phyloP scores from a whole-genome alignment of 2,329 filamentous ascomycete genomes.

The Fusarium sp. region DNA sequence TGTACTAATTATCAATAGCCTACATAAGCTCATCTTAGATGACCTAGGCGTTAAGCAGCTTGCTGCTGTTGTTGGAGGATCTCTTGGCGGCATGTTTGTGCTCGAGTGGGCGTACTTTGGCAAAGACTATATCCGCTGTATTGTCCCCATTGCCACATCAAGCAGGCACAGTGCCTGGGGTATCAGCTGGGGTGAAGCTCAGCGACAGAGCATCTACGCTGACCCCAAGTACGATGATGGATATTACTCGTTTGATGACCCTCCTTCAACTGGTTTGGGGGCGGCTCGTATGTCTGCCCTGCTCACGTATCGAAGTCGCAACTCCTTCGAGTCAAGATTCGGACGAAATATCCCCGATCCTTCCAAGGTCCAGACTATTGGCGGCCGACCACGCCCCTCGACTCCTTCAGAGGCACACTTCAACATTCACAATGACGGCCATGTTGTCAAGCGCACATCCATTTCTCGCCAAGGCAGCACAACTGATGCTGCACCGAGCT shows the following conservation, averaged over 20 bases:
- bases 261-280: conserved; percentile 86
- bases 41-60: conserved; percentile 84
- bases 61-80: conserved; percentile 84
- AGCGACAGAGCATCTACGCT: conserved; percentile 94
- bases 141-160: conserved; percentile 88
- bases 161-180: conserved; percentile 89
- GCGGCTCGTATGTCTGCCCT: conserved; percentile 97
- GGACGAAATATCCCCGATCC: conserved; percentile 92
- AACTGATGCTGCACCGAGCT: conserved; percentile 48
- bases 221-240: conserved; percentile 99
- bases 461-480: conserved; percentile 64
- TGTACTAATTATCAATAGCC: conserved; percentile 58
- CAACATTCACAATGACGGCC: conserved; percentile 86
- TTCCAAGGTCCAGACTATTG: conserved; percentile 85
- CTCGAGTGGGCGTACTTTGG: conserved; percentile 93
- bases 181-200: conserved; percentile 91
- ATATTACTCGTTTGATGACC: conserved; percentile 90
- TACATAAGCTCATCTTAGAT: conserved; percentile 84
- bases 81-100: conserved; percentile 91
- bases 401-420: conserved; percentile 80
- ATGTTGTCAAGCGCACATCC: conserved; percentile 70
- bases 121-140: conserved; percentile 82
- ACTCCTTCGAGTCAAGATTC: conserved; percentile 96
- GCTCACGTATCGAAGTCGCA: conserved; percentile 93
- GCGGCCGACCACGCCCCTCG: conserved; percentile 70